phyloP scores from a whole-genome alignment of 2,329 filamentous ascomycete genomes.

The Neophaeococcomyces aloes region DNA sequence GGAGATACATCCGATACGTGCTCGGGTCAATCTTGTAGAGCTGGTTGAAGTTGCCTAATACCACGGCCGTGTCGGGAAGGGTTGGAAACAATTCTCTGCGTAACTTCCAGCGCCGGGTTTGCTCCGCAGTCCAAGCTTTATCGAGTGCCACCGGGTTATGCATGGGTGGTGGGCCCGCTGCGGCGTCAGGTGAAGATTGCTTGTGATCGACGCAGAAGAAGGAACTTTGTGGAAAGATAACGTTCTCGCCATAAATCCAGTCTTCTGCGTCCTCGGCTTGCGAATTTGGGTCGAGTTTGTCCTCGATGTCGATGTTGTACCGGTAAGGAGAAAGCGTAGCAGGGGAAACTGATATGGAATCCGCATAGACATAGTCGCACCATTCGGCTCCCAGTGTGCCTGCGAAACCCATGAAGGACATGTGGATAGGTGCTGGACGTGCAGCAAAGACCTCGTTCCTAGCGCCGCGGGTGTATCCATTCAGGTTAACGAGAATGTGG shows the following conservation, averaged over 20 bases:
- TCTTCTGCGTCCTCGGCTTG: conserved; percentile 59
- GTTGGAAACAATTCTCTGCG: conserved; percentile 81
- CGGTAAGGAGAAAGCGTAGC: conserved; percentile 72
- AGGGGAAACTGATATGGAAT: conserved; percentile 72
- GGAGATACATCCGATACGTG: conserved; percentile 89
- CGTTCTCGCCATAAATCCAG: conserved; percentile 95
- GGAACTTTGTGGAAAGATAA: conserved; percentile 85
- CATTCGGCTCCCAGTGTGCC: conserved; percentile 93
- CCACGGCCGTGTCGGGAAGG: conserved; percentile 71
- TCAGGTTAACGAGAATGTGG: conserved; percentile 93
- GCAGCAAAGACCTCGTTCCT: conserved; percentile 96
- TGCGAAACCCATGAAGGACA: conserved; percentile 99
- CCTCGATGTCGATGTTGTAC: conserved; percentile 62
- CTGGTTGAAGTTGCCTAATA: conserved; percentile 97
- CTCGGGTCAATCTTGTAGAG: conserved; percentile 98
- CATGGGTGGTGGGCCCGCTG: conserved; percentile 10
- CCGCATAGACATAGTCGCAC: conserved; percentile 94
- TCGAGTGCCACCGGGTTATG: conserved; percentile 42
- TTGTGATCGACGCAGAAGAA: conserved; percentile 98
- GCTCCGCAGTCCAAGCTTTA: conserved; percentile 74
- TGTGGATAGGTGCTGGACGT: conserved; percentile 86
- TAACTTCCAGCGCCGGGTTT: conserved; percentile 76
- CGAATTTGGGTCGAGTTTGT: conserved; percentile 53
- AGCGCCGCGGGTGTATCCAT: conserved; percentile 93
- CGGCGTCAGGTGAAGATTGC: conserved; percentile 68